phyloP scores from a whole-genome alignment of 139 green algal species.

The Chlorella vulgaris region DNA sequence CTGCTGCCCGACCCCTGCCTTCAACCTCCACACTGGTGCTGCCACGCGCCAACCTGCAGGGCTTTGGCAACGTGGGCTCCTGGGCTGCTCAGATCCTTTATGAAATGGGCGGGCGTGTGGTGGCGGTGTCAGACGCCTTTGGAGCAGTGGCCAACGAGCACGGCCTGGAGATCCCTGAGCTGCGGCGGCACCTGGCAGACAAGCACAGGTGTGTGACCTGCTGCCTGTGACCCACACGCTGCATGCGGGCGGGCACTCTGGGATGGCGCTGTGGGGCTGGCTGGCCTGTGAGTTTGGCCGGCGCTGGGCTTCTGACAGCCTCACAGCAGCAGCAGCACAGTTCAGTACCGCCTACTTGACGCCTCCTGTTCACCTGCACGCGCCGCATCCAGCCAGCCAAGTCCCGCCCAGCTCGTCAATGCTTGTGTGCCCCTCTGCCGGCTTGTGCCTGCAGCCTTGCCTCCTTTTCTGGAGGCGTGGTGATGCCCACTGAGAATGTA shows the following conservation, averaged over 20 bases:
- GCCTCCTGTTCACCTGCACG: too few relatives aligned
- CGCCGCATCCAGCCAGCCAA: too few relatives aligned
- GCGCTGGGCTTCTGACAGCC: too few relatives aligned
- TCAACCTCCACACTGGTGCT: neutral
- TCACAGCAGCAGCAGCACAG: too few relatives aligned
- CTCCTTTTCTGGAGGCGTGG: slow-evolving; percentile 37
- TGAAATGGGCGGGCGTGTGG: slow-evolving; percentile 77
- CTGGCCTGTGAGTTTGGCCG: too few relatives aligned
- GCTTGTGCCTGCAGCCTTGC: slow-evolving; percentile 13
- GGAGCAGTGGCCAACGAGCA: slow-evolving; percentile 72
- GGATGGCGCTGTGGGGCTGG: too few relatives aligned
- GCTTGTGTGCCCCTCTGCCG: neutral
- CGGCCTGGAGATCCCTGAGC: slow-evolving; percentile 68
- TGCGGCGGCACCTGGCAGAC: slow-evolving; percentile 63
- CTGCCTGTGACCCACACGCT: too few relatives aligned
- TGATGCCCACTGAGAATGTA: slow-evolving; percentile 58
- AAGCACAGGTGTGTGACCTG: neutral
- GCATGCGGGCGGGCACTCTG: neutral
- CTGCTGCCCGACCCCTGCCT: too few relatives aligned
- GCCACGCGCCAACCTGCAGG: slow-evolving; percentile 53
- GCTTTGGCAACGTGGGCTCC: slow-evolving; percentile 90
- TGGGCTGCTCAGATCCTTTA: slow-evolving; percentile 72
- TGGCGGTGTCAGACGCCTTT: slow-evolving; percentile 81
- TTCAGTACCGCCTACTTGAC: too few relatives aligned
- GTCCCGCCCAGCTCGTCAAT: too few relatives aligned